Evolutionary conservation across 2,329 filamentous ascomycete species (phyloP), one percentile per base, ranked within the genome.

Genomic region (Cladobotryum mycophilum): DNA sequence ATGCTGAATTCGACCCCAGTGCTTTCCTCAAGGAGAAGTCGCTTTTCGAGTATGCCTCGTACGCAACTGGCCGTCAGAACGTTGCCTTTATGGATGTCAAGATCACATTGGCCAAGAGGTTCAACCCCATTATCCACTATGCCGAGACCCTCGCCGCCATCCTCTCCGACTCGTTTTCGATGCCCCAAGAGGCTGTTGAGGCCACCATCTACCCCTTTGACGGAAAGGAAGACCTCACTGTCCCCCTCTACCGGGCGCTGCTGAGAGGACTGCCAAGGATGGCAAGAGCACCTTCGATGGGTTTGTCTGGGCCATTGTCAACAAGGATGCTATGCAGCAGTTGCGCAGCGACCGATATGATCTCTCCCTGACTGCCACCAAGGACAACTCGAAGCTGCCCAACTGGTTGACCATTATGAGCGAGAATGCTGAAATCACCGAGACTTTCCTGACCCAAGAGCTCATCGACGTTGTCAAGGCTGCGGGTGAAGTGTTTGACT

Each of bases 331-430:
- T 67, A 97, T 99, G 92, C 89, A 88, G 75, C 76, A 82, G 62
- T 80, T 96, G 61, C 86, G 93, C 55, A 88, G 96, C 44, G 89
- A 96, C 56, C 88, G 93, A 61, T 99, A 96, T 72, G 93, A 99
- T 67, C 76, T 96, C 49, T 95, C 89, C 48, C 80, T 99, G 59
- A 96, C 93, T 40, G 84, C 84, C 57, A 96, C 92, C 65, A 96
- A 95, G 78, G 93, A 99, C 64, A 82, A 91, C 71, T 67, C 86
- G 49, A 96, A 95, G 76, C 82, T 99, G 34, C 92, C 93, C 34
- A 72, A 79, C 56, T 99, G 91, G 91, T 77, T 86, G 49, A 96
- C 89, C 12, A 82, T 96, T 64, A 97, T 99, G 93, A 95, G 84
- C 64, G 93, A 99, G 77, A 96, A 85, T 70, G 90, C 91, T 52